Conservation (phyloP, 495 filamentous ascomycete species). For the Tuber calosporum region DNA sequence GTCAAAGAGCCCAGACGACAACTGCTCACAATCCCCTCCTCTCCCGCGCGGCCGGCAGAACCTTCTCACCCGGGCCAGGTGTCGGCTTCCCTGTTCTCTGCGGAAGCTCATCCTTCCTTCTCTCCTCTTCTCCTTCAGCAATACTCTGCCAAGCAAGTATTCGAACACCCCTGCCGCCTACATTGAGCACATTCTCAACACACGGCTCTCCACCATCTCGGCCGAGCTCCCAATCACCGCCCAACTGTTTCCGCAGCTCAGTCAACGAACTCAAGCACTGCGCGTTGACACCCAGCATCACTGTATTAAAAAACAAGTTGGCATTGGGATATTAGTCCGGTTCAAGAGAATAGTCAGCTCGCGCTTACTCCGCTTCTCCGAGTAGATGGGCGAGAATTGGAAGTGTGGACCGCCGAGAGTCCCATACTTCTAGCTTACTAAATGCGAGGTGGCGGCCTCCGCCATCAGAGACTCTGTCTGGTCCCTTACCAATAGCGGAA, state of each 20-base stretch:
- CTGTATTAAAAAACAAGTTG: slow-evolving; percentile 68
- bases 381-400: slow-evolving; percentile 57
- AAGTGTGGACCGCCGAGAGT: slow-evolving; percentile 67
- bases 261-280: slow-evolving; percentile 62
- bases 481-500: slow-evolving; percentile 49
- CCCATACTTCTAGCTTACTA: slow-evolving; percentile 58
- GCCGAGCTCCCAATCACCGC: slow-evolving; percentile 64
- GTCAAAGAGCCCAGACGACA: slow-evolving; percentile 63
- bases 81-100: too few relatives aligned
- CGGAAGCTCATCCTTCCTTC: slow-evolving; percentile 52
- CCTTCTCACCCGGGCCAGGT: slow-evolving; percentile 40
- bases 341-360: slow-evolving; percentile 59
- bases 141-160: slow-evolving; percentile 79
- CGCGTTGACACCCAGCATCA: slow-evolving; percentile 74
- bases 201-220: slow-evolving; percentile 45
- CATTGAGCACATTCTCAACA: slow-evolving; percentile 66
- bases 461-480: slow-evolving; percentile 44
- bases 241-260: slow-evolving; percentile 75
- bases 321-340: slow-evolving; percentile 59
- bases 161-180: slow-evolving; percentile 71
- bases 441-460: slow-evolving; percentile 47
- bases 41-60: neutral
- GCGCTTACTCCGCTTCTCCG: slow-evolving; percentile 43
- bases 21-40: slow-evolving; percentile 45
- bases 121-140: slow-evolving; percentile 66